Evolutionary conservation across 176 grass and related monocot genomes (phyloP), one percentile per base, ranked within the genome.

Genomic region (Secale cereale): DNA sequence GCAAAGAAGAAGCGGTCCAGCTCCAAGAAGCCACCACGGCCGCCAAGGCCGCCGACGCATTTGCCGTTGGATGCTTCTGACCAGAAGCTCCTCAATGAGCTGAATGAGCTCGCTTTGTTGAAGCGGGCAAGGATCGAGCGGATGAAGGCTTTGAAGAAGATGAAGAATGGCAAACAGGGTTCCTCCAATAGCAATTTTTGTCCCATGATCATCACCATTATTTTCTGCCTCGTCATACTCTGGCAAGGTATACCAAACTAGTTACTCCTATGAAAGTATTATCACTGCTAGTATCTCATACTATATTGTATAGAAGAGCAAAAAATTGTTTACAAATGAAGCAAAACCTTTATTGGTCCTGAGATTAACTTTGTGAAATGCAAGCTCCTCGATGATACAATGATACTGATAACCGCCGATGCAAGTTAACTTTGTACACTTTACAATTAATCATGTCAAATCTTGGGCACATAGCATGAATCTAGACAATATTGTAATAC

Each of bases 81-180:
- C 73, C 90, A 89, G 88, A 94, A 94, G 85, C 78, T 99, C 48
- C 91, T 99, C 29, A 92, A 84, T 17, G 97, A 99, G 87, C 79
- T 97, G 26, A 92, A 87, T 43, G 97, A 99, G 57, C 88, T 97
- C 39, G 91, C 97, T 11, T 78, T 92, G 82, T 65, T 91, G 30
- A 99, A 99, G 81, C 85, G 86, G 67, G 97, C 97, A 37, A 88
- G 97, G 86, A 92, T 94, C 54, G 97, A 97, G 88, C 85, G 94
- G 30, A 97, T 99, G 97, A 99, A 97, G 81, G 92, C 91, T 64
- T 85, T 94, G 79, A 99, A 92, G 69, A 97, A 91, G 90, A 92
- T 90, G 88, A 99, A 97, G 84, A 96, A 92, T 59, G 72, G 88
- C 29, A 99, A 91, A 27, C 89, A 92, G 33, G 80, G 78, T 48